Evolutionary conservation across 2,329 filamentous ascomycete species (phyloP).

Genomic region (Clarireedia hainanense): DNA sequence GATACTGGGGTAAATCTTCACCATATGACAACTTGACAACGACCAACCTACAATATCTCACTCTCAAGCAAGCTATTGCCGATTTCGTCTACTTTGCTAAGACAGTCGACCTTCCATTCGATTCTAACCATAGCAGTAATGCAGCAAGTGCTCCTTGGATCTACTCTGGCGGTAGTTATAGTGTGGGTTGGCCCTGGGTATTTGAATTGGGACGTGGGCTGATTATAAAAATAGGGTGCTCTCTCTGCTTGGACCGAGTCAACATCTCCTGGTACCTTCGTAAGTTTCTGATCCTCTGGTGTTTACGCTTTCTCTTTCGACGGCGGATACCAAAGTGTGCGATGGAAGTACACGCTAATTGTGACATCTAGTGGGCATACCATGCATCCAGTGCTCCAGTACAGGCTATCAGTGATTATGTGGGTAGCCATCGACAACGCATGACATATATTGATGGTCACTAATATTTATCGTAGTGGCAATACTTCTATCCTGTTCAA

Average conservation of each 20-base stretch:
- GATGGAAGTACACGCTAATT: not conserved
- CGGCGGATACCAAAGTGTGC: too few species aligned
- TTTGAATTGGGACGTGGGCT: not conserved
- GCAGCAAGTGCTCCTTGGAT: conserved; percentile 49
- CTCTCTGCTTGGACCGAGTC: conserved; percentile 48
- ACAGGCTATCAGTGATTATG: conserved; percentile 45
- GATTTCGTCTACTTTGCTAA: conserved; percentile 49
- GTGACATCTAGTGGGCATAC: conserved; percentile 41
- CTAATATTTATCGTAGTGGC: conserved; percentile 34
- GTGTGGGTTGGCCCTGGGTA: conserved; percentile 9
- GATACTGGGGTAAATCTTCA: conserved; percentile 50
- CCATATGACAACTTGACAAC: conserved; percentile 44
- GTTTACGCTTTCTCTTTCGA: too few species aligned
- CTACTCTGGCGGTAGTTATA: conserved; percentile 47
- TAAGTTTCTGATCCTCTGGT: not conserved
- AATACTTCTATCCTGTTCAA: conserved; percentile 50
- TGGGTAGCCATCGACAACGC: conserved; percentile 14
- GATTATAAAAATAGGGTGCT: conserved; percentile 32
- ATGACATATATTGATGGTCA: not conserved
- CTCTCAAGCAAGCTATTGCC: conserved; percentile 43
- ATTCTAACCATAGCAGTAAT: conserved; percentile 38
- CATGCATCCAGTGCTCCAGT: conserved; percentile 49
- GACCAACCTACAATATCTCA: conserved; percentile 46
- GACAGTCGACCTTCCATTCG: conserved; percentile 45
- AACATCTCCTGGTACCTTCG: conserved; percentile 44